Base-by-base conservation (phyloP, 2,329 filamentous ascomycete genomes). In the Clonostachys rosea region DNA sequence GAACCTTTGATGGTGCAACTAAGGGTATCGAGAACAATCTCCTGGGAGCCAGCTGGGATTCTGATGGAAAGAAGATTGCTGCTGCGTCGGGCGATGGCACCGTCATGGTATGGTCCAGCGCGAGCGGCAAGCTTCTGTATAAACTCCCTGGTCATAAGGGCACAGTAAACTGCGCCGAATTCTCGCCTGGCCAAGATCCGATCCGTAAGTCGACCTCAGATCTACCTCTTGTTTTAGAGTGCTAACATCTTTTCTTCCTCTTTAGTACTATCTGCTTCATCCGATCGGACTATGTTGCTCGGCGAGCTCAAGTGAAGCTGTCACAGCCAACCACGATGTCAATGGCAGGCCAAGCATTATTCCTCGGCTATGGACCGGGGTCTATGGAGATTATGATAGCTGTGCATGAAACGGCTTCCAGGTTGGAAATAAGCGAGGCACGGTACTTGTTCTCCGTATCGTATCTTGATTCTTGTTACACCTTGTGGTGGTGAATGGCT, bases 91-190 rank as follows among this genome's bases (percentile, higher is more conserved):
- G 91, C 13, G 94, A 99, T 60, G 87, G 91, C 24, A 95, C 86
- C 8, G 91, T 91, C 16, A 86, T 95, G 13, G 83, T 97, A 10
- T 99, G 94, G 94, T 91, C 94, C 44, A 83, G 76, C 47, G 84
- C 89, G 62, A 87, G 81, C n/a, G 91, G 89, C 49, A 97, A 95
- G 71, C 74, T 99, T 57, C 67, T 95, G 53, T 95, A 96, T 69
- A 97, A 97, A 69, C 76, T 99, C 45, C 94, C 94, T 1, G 94
- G 94, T 1, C 94, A 99, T 65, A 94, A 91, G 68, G 94, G 92
- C 34, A 89, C 89, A 0, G 94, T 97, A 45, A 99, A 97, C 63
- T 91, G 92, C 64, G 92, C 92, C 47, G 87, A 95, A 56, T 95
- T 99, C 62, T 86, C 89, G 43, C 91, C 92, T 5, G 80, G 81